Conservation (phyloP, 306 rosid species). For the Sechiopsis laciniata region DNA sequence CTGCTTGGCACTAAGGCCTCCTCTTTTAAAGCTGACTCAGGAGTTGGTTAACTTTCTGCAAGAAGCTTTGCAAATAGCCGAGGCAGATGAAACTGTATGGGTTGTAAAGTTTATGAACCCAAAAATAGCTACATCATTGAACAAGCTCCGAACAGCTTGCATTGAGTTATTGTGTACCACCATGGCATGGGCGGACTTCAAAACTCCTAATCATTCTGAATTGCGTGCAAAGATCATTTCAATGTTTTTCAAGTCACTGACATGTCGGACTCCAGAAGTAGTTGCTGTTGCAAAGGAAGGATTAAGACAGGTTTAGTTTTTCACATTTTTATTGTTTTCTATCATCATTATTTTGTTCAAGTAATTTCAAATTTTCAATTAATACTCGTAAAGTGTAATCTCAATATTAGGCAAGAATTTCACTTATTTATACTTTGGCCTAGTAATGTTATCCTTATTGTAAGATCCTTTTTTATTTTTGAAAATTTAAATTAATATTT, state of each 20-base stretch:
- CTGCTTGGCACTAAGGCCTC: slow-evolving; percentile 96
- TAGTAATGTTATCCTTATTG: neutral
- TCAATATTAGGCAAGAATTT: slow-evolving; percentile 16
- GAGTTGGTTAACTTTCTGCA: slow-evolving; percentile 90
- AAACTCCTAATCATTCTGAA: slow-evolving; percentile 84
- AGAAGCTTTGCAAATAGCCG: slow-evolving; percentile 96
- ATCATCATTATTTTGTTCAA: slow-evolving; percentile 3
- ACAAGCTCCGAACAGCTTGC: slow-evolving; percentile 92
- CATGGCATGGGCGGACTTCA: slow-evolving; percentile 99
- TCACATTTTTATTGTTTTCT: neutral
- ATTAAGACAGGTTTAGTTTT: slow-evolving; percentile 67
- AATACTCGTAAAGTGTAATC: slow-evolving; percentile 20
- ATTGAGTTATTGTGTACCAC: slow-evolving; percentile 94
- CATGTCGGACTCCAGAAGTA: slow-evolving; percentile 92
- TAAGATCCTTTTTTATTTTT: neutral
- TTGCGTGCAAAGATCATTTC: slow-evolving; percentile 92
- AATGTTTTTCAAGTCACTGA: slow-evolving; percentile 93
- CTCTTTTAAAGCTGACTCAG: slow-evolving; percentile 92
- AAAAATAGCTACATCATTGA: slow-evolving; percentile 79
- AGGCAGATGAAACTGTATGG: slow-evolving; percentile 91
- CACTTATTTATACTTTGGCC: slow-evolving; percentile 16
- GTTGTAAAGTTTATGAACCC: slow-evolving; percentile 88
- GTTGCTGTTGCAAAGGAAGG: slow-evolving; percentile 99
- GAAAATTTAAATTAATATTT: neutral
- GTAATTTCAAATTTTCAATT: neutral